A percentile compares a stretch with the other conserved stretches of the same genome.
Conservation (phyloP, 2,329 filamentous ascomycete species). For the Simplicillium sp. region DNA sequence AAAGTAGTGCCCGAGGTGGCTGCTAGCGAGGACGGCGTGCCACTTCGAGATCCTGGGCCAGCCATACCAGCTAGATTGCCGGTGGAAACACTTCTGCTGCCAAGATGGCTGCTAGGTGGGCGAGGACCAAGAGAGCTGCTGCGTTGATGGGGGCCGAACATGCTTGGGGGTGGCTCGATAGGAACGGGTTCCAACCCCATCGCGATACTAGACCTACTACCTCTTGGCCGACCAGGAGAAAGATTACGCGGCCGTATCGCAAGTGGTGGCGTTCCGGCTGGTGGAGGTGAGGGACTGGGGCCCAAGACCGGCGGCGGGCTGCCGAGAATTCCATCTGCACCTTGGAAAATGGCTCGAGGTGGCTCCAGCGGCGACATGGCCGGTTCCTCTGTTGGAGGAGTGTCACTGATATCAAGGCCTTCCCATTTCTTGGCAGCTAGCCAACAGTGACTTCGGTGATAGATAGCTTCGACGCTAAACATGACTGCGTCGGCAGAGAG, state of each 20-base stretch:
- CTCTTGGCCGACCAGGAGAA: slow-evolving; percentile 23
- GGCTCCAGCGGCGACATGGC: slow-evolving; percentile 28
- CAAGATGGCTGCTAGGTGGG: slow-evolving; percentile 20
- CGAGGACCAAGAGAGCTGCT: slow-evolving; percentile 25
- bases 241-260: slow-evolving; percentile 27
- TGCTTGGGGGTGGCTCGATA: slow-evolving; percentile 19
- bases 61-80: slow-evolving; percentile 22
- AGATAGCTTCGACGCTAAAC: slow-evolving; percentile 52
- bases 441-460: slow-evolving; percentile 50
- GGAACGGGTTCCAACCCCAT: slow-evolving; percentile 33
- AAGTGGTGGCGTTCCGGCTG: slow-evolving; percentile 18
- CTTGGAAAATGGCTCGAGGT: slow-evolving; percentile 24
- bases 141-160: slow-evolving; percentile 19
- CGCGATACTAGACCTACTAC: slow-evolving; percentile 30
- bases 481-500: slow-evolving; percentile 50
- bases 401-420: slow-evolving; percentile 18
- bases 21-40: slow-evolving; percentile 9
- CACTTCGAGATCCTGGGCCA: slow-evolving; percentile 9
- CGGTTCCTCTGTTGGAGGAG: slow-evolving; percentile 17
- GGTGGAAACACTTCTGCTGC: slow-evolving; percentile 22
- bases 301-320: slow-evolving; percentile 11
- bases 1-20: slow-evolving; percentile 30
- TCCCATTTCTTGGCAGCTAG: slow-evolving; percentile 42
- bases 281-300: slow-evolving; percentile 17
- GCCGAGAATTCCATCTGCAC: slow-evolving; percentile 15